Evolutionary conservation across 2,329 filamentous ascomycete species (phyloP).

Genomic region (Cladosporium sp.): DNA sequence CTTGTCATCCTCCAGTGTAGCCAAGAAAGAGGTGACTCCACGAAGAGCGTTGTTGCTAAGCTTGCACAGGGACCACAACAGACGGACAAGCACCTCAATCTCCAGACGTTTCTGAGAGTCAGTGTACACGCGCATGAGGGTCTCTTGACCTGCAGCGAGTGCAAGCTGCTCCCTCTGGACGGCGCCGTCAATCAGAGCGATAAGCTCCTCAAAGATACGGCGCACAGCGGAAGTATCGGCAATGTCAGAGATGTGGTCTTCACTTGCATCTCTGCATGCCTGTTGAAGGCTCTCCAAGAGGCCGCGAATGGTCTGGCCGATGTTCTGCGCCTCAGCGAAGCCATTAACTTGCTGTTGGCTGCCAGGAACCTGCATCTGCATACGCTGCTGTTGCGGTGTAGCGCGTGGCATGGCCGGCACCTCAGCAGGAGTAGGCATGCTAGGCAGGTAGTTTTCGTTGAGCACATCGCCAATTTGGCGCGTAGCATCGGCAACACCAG

Average conservation of each 20-base stretch:
- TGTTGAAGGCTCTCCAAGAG: slow-evolving; percentile 53
- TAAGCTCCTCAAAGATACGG: slow-evolving; percentile 52
- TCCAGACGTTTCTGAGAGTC: slow-evolving; percentile 51
- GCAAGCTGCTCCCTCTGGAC: slow-evolving; percentile 52
- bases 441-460: slow-evolving; percentile 56
- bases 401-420: slow-evolving; percentile 55
- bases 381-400: slow-evolving; percentile 45
- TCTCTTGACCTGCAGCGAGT: slow-evolving; percentile 47
- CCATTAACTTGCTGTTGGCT: slow-evolving; percentile 49
- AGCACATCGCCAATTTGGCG: slow-evolving; percentile 58
- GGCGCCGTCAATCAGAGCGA: slow-evolving; percentile 48
- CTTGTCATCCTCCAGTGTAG: slow-evolving; percentile 50
- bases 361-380: slow-evolving; percentile 33
- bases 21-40: slow-evolving; percentile 46
- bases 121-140: slow-evolving; percentile 44
- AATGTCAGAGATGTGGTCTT: slow-evolving; percentile 54
- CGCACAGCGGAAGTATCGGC: slow-evolving; percentile 49
- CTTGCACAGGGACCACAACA: slow-evolving; percentile 57
- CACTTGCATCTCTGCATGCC: slow-evolving; percentile 49
- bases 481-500: slow-evolving; percentile 40
- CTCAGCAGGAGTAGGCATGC: slow-evolving; percentile 57
- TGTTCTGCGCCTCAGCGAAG: slow-evolving; percentile 50
- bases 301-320: slow-evolving; percentile 48
- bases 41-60: slow-evolving; percentile 53
- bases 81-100: slow-evolving; percentile 56